Base-by-base conservation (phyloP, 208 protist species). In the Giardia muris region DNA sequence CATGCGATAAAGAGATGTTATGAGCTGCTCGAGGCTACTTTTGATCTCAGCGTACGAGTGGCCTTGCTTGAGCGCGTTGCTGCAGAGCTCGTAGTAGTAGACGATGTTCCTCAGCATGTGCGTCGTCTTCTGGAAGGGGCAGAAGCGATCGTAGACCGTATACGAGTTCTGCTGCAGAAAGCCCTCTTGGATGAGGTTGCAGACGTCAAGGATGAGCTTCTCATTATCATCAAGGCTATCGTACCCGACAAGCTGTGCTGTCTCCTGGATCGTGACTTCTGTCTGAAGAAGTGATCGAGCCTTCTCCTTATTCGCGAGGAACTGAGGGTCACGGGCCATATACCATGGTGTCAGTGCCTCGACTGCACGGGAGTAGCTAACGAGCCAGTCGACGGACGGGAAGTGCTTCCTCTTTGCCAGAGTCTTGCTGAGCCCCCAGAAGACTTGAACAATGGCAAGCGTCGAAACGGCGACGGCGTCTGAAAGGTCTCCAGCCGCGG, bases 371-470 rank as follows among this genome's bases (percentile, higher is more conserved):
- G 97, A 98, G 95, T 99, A 99, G 1, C 97, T 98, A 93, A 99
- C 96, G 46, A 98, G 95, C 99, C 99, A 99, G 95, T 99, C 99
- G 46, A 99, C 97, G 2, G 98, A 99, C 46, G 99, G 99, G 96
- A 99, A 99, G 96, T 99, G 99, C 96, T 99, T 99, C 89, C 98
- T 95, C 96, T 99, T 98, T 0, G 98, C 99, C 1, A 99, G 96
- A 92, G 98, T 98, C 96, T 99, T 99, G 96, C 99, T 97, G 1
- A 99, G 96, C 94, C 98, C 98, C 98, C 98, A 99, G 96, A 99
- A 99, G 93, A 94, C 30, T 86, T 90, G 87, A 0, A 94, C 92
- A 76, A 94, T 92, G 1, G 0, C 1, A 2, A 93, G 44, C n/a
- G 93, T 93, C 30, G 10, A 22, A 0, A 86, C 86, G 46, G 86